phyloP scores from a whole-genome alignment of 805 yeast species.

The Wickerhamiella shivajii region DNA sequence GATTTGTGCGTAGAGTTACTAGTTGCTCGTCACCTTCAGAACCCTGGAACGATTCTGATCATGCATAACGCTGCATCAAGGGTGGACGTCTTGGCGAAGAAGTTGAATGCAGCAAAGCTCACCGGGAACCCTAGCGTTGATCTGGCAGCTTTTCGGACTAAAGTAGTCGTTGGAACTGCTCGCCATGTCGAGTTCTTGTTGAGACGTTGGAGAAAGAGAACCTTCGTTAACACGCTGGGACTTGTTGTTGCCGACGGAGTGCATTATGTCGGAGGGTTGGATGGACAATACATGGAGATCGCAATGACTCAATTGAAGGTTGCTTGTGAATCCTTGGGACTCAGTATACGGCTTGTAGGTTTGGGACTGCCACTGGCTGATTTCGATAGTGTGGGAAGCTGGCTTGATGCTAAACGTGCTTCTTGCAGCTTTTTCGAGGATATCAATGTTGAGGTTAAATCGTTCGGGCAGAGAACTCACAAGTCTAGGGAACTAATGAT shows the following conservation, averaged over 20 bases:
- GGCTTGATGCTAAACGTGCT: slow-evolving; percentile 62
- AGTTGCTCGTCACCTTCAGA: slow-evolving; percentile 56
- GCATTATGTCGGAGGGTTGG: slow-evolving; percentile 47
- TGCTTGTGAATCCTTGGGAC: slow-evolving; percentile 51
- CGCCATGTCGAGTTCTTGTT: slow-evolving; percentile 58
- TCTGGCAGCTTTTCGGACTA: slow-evolving; percentile 41
- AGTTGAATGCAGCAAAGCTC: slow-evolving; percentile 45
- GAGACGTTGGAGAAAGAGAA: slow-evolving; percentile 71
- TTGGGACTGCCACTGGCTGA: slow-evolving; percentile 57
- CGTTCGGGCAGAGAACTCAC: slow-evolving; percentile 1
- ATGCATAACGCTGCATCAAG: slow-evolving; percentile 46
- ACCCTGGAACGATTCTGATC: slow-evolving; percentile 57
- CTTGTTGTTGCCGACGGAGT: slow-evolving; percentile 59
- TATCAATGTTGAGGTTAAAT: not conserved
- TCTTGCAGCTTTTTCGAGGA: slow-evolving; percentile 43
- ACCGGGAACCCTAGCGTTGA: slow-evolving; percentile 45
- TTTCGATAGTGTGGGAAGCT: slow-evolving; percentile 65
- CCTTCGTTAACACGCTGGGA: slow-evolving; percentile 49
- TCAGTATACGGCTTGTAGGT: slow-evolving; percentile 47
- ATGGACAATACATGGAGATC: slow-evolving; percentile 56
- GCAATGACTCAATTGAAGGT: slow-evolving; percentile 57
- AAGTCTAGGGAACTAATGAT: slow-evolving; percentile 2
- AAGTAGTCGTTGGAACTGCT: slow-evolving; percentile 66
- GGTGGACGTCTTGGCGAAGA: slow-evolving; percentile 32
- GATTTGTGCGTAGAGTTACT: slow-evolving; percentile 62